Percentiles rank a stretch among this genome's conserved stretches.
phyloP scores from a whole-genome alignment of 768 basidiomycete species.

The Stropharia rugosoannulata region DNA sequence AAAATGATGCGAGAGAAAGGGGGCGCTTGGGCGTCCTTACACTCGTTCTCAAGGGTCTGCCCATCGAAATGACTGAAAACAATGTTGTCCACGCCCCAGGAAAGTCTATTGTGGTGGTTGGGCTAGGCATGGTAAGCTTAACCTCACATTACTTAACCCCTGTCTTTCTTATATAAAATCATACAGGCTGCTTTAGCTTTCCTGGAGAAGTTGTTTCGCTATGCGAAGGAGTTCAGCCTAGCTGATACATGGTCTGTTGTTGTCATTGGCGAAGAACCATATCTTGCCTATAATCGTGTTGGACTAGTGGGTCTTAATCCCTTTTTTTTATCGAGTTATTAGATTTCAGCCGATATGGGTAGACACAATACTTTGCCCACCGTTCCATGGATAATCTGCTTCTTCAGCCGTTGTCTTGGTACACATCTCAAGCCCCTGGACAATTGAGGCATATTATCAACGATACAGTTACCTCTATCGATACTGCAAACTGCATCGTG shows the following conservation, averaged over 20 bases:
- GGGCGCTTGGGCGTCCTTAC: too few species aligned
- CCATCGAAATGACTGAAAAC: too few species aligned
- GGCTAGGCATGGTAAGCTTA: constrained; percentile 18
- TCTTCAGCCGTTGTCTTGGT: constrained; percentile 58
- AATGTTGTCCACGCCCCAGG: not conserved
- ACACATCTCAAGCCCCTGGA: constrained; percentile 53
- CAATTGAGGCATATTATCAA: constrained; percentile 44
- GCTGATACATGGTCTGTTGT: constrained; percentile 44
- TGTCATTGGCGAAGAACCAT: constrained; percentile 58
- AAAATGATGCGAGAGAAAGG: too few species aligned
- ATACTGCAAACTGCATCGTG: constrained; percentile 33
- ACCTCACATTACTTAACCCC: not conserved
- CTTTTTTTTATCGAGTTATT: not conserved
- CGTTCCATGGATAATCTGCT: constrained; percentile 58
- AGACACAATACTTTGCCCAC: constrained; percentile 65
- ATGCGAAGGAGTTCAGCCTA: constrained; percentile 40
- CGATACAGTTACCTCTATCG: constrained; percentile 11
- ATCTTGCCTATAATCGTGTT: constrained; percentile 58
- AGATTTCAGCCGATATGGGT: constrained; percentile 3
- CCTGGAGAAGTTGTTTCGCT: constrained; percentile 65
- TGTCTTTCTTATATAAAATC: not conserved
- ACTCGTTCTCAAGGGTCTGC: too few species aligned
- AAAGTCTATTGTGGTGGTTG: constrained; percentile 13
- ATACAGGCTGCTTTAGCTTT: constrained; percentile 41
- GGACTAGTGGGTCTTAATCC: constrained; percentile 28